Conservation (phyloP, 371 early-diverging fungal genomes). For the Mortierella sp. region DNA sequence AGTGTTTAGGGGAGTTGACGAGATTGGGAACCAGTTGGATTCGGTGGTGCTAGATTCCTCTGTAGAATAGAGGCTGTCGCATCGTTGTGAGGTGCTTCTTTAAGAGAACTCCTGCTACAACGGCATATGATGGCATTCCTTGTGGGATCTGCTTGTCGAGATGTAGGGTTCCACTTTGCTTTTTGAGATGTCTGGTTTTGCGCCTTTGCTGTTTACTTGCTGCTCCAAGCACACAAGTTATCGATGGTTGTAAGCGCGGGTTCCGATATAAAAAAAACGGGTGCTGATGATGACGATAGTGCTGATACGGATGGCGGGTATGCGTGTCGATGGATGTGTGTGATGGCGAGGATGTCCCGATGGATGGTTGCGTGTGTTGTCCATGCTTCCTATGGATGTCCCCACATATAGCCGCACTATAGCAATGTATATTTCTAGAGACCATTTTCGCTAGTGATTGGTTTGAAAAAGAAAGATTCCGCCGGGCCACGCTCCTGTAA, state of each 20-base stretch:
- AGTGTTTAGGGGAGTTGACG: not conserved
- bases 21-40: not conserved
- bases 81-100: not conserved
- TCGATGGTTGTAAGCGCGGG: not conserved
- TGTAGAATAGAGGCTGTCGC: not conserved
- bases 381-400: not conserved
- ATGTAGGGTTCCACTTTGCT: conserved; percentile 2
- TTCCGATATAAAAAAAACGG: not conserved
- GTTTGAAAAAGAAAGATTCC: conserved; percentile 17
- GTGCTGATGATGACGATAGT: not conserved
- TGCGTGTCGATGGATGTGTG: conserved; percentile 2
- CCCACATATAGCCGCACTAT: not conserved
- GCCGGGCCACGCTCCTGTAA: conserved; percentile 14
- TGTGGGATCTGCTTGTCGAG: not conserved
- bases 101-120: not conserved
- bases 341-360: conserved; percentile 8
- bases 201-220: not conserved
- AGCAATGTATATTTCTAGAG: conserved; percentile 9
- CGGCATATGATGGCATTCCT: not conserved
- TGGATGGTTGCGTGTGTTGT: not conserved
- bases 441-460: conserved; percentile 18
- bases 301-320: not conserved
- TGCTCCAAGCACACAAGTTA: not conserved
- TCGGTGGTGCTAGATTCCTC: not conserved
- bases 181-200: not conserved